Evolutionary conservation across 1,284 basidiomycete species (phyloP).

Genomic region (Tylopilus sp.): DNA sequence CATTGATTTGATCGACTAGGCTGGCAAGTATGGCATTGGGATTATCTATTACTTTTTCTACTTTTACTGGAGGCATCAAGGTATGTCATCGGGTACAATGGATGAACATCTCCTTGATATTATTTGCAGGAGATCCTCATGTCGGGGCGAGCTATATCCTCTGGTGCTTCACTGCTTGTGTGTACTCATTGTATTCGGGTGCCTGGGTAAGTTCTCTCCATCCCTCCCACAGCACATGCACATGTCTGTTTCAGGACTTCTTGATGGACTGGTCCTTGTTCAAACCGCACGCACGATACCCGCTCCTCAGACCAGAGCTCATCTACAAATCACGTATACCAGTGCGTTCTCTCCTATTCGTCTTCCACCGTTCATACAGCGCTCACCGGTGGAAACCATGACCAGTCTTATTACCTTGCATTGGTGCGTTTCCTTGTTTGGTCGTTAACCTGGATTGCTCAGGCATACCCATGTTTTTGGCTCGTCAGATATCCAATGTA

Average conservation of each 20-base stretch:
- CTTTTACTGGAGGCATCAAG: constrained; percentile 77
- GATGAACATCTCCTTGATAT: not conserved
- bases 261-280: constrained; percentile 89
- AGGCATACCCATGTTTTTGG: not conserved
- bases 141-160: constrained; percentile 66
- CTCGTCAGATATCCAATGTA: constrained; percentile 72
- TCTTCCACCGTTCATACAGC: too few species aligned
- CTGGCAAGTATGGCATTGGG: constrained; percentile 81
- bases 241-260: constrained; percentile 64
- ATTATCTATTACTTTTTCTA: constrained; percentile 77
- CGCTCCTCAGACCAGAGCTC: constrained; percentile 79
- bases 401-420: constrained; percentile 80
- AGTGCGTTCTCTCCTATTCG: constrained; percentile 52
- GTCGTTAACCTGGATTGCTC: not conserved
- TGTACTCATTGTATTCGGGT: constrained; percentile 78
- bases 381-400: not conserved
- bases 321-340: constrained; percentile 72
- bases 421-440: constrained; percentile 55
- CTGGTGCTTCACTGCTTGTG: constrained; percentile 73
- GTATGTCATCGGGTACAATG: constrained; percentile 50
- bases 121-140: constrained; percentile 35
- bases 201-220: constrained; percentile 72
- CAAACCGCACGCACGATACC: constrained; percentile 64
- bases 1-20: constrained; percentile 54
- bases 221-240: not conserved